Base-by-base conservation (phyloP, 495 filamentous ascomycete species). In the Niebla homalea region DNA sequence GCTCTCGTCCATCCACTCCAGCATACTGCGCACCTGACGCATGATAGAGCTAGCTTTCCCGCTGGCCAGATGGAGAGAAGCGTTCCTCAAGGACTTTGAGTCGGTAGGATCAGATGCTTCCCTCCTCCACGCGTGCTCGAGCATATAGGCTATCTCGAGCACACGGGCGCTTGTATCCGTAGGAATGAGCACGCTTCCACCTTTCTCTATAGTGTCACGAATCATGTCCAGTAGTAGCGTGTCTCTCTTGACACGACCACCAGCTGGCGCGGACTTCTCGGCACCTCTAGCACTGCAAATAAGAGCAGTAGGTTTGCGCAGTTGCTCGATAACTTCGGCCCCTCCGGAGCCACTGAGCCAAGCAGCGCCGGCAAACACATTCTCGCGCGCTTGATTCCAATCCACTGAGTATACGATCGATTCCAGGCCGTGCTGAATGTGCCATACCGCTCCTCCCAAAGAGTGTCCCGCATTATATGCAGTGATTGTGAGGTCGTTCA, bases 1-100 rank as follows among this genome's bases (percentile, higher is more conserved):
- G 43, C 76, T 82, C 57, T 95, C 89, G 59, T 96, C 89, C 88
- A 96, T 97, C 92, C 92, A 99, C 63, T 99, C 92, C 48, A 97
- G 67, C 88, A 97, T 94, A 62, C 90, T 96, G 53, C 88, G 76
- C 15, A 89, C 85, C 48, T 94, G 81, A 49, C 83, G 71, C 81
- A 94, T 87, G 1, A 87, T 90, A 21, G 84, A 85, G 46, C 79
- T 76, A 46, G 84, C 80, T 53, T 82, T 89, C 43, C 77, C 81
- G 18, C 86, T 87, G 0, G 86, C 90, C 35, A 99, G 66, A 61
- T 89, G 96, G 0, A 95, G 66, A 48, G 80, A 83, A 0, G 85
- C 74, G 3, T 71, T 70, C 57, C 78, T 79, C 25, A 94, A 74
- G 5, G 78, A 72, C 58, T 68, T 67, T 2, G 70, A 67, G 62